A percentile compares a stretch with the other conserved stretches of the same genome.
Conservation (phyloP, 2,329 filamentous ascomycete genomes). For the Hortaea werneckii region DNA sequence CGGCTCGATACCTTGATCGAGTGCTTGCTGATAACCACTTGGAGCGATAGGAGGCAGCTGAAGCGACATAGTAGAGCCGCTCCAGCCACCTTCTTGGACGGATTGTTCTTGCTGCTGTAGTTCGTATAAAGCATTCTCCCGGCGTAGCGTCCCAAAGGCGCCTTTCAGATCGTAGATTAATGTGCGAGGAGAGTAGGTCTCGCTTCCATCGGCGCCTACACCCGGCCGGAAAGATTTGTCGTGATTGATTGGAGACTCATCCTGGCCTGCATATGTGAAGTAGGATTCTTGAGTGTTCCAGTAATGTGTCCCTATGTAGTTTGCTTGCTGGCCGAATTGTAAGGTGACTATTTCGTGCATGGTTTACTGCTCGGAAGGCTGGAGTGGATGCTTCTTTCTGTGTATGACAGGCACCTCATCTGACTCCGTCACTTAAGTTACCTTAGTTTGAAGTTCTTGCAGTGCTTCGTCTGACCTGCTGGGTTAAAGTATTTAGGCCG, state of each 20-base stretch:
- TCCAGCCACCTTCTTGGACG: slow-evolving; percentile 39
- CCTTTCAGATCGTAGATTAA: slow-evolving; percentile 93
- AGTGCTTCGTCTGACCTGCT: no score
- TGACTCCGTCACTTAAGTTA: no score
- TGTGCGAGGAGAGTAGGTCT: slow-evolving; percentile 86
- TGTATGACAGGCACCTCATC: no score
- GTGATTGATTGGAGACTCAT: slow-evolving; percentile 62
- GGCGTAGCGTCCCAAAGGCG: slow-evolving; percentile 77
- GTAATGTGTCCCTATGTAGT: slow-evolving; percentile 90
- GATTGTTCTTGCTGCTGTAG: slow-evolving; percentile 34
- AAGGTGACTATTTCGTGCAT: slow-evolving; percentile 96
- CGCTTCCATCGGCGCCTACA: slow-evolving; percentile 68
- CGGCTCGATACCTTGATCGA: slow-evolving; percentile 59
- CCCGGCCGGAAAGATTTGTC: slow-evolving; percentile 83
- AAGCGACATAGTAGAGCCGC: slow-evolving; percentile 57
- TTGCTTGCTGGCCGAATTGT: slow-evolving; percentile 85
- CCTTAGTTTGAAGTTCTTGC: no score
- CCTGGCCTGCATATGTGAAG: slow-evolving; percentile 72
- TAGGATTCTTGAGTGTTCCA: slow-evolving; percentile 99
- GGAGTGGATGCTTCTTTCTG: no score
- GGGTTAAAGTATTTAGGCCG: no score
- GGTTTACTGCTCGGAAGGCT: neutral
- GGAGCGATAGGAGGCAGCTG: slow-evolving; percentile 56
- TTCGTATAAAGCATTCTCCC: slow-evolving; percentile 83
- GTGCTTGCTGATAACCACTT: slow-evolving; percentile 66